Percentiles rank a stretch among this genome's conserved stretches.
These are phyloP conservation scores for Nepenthes alata DNA, from an alignment of 179 eudicot genomes.

Conservation along the genomic window DNA sequence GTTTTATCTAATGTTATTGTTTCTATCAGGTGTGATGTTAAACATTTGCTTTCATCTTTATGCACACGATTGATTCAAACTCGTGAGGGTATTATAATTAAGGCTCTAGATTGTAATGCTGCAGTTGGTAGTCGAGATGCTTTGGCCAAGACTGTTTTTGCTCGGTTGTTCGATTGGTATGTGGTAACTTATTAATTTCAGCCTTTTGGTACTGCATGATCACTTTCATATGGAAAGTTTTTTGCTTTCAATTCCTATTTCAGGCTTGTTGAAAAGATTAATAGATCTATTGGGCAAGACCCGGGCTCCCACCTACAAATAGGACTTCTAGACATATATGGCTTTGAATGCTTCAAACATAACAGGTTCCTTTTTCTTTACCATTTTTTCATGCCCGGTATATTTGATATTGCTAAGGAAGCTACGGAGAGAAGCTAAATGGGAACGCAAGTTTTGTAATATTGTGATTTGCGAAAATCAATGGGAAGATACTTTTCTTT, in stretches of 20 bases:
- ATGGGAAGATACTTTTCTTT: too few relatives aligned
- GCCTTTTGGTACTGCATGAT: neutral
- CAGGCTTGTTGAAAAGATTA: conserved; percentile 96
- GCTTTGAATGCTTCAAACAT: conserved; percentile 88
- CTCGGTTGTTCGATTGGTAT: conserved; percentile 89
- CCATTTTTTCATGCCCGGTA: neutral
- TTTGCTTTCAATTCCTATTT: conserved; percentile 9
- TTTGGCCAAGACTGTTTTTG: conserved; percentile 85
- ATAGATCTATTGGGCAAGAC: conserved; percentile 93
- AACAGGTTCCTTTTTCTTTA: conserved; percentile 46
- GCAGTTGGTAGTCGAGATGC: conserved; percentile 93
- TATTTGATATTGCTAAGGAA: too few relatives aligned
- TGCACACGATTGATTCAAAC: conserved; percentile 96
- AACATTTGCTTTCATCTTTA: conserved; percentile 60
- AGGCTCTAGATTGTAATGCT: conserved; percentile 80
- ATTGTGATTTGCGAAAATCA: too few relatives aligned
- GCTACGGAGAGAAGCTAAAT: too few relatives aligned
- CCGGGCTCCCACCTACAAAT: conserved; percentile 52
- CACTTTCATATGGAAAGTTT: neutral
- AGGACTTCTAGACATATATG: conserved; percentile 93
- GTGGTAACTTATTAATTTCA: conserved; percentile 6
- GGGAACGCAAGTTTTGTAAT: too few relatives aligned
- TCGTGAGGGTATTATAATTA: conserved; percentile 75
- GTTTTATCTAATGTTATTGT: neutral
- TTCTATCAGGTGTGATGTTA: conserved; percentile 65